These are phyloP conservation scores for Cercospora zeae-maydis DNA, from an alignment of 2,329 filamentous ascomycete species.

Conservation along the genomic window DNA sequence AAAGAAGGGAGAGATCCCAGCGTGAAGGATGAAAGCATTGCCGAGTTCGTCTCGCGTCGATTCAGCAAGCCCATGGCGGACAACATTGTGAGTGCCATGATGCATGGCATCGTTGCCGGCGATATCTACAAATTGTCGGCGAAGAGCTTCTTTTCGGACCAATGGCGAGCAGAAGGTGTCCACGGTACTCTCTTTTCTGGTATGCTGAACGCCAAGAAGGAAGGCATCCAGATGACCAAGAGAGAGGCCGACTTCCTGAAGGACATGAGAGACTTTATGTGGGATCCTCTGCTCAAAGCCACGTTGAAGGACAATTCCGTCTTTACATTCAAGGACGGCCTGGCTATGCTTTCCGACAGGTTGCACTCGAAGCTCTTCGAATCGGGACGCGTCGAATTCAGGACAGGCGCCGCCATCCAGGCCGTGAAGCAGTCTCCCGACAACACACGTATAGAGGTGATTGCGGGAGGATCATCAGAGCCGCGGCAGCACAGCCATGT, in stretches of 20 bases:
- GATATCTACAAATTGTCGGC: slow-evolving; percentile 78
- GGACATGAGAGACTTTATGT: slow-evolving; percentile 34
- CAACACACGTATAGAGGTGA: slow-evolving; percentile 34
- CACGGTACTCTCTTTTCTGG: slow-evolving; percentile 40
- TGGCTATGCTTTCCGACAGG: slow-evolving; percentile 40
- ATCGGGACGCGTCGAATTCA: slow-evolving; percentile 42
- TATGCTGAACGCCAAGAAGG: slow-evolving; percentile 29
- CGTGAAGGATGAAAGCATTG: slow-evolving; percentile 66
- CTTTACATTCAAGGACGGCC: slow-evolving; percentile 45
- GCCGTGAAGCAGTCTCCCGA: slow-evolving; percentile 40
- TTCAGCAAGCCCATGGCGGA: slow-evolving; percentile 58
- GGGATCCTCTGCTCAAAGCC: slow-evolving; percentile 35
- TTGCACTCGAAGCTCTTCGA: slow-evolving; percentile 39
- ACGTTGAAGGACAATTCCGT: slow-evolving; percentile 38
- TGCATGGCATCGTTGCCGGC: slow-evolving; percentile 91
- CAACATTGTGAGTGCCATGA: slow-evolving; percentile 68
- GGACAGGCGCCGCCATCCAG: slow-evolving; percentile 44
- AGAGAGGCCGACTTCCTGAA: slow-evolving; percentile 33
- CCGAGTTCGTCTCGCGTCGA: slow-evolving; percentile 58
- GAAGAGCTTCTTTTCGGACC: slow-evolving; percentile 56
- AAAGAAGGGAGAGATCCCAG: slow-evolving; percentile 32
- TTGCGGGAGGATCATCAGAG: slow-evolving; percentile 25
- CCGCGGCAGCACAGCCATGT: slow-evolving; percentile 49
- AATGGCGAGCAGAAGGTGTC: slow-evolving; percentile 49
- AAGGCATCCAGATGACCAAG: slow-evolving; percentile 38